Evolutionary conservation across 352 stramenopile genomes (phyloP).

Genomic region (Pythium aquatile): DNA sequence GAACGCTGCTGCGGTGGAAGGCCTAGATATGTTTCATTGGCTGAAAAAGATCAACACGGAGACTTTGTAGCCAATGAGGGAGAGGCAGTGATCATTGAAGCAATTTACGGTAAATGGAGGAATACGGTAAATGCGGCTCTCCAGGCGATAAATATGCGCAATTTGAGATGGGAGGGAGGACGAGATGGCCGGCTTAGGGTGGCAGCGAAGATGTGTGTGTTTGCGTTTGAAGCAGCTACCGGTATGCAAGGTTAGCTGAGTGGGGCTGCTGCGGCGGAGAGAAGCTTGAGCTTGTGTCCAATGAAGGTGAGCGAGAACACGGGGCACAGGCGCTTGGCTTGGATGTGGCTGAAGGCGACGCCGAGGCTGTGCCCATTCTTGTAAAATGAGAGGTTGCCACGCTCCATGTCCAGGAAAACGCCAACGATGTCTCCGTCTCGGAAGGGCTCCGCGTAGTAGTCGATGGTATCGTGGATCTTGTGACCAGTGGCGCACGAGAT

Average conservation of each 20-base stretch:
- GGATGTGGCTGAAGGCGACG: conserved; percentile 64
- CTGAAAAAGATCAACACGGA: background rate
- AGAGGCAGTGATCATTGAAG: background rate
- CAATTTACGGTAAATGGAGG: background rate
- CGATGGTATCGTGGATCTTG: conserved; percentile 73
- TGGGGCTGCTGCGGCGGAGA: conserved; percentile 53
- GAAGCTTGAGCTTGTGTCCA: conserved; percentile 63
- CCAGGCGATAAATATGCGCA: conserved; percentile 1
- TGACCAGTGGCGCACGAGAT: conserved; percentile 73
- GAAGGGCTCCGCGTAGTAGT: conserved; percentile 73
- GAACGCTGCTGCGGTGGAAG: conserved; percentile 8
- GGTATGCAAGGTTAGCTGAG: conserved; percentile 24
- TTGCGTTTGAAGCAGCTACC: background rate
- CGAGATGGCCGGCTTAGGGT: background rate
- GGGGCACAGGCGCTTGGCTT: conserved; percentile 54
- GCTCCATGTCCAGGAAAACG: conserved; percentile 75
- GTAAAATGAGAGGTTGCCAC: conserved; percentile 73
- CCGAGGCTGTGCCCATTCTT: conserved; percentile 75
- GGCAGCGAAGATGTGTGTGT: background rate
- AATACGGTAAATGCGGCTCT: conserved; percentile 5
- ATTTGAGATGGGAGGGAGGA: background rate
- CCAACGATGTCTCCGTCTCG: conserved; percentile 73
- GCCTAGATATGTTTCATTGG: conserved; percentile 1
- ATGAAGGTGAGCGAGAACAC: conserved; percentile 72
- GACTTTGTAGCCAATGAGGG: conserved; percentile 1